Base-by-base conservation (phyloP, 306 rosid genomes). In the Rosa chinensis region DNA sequence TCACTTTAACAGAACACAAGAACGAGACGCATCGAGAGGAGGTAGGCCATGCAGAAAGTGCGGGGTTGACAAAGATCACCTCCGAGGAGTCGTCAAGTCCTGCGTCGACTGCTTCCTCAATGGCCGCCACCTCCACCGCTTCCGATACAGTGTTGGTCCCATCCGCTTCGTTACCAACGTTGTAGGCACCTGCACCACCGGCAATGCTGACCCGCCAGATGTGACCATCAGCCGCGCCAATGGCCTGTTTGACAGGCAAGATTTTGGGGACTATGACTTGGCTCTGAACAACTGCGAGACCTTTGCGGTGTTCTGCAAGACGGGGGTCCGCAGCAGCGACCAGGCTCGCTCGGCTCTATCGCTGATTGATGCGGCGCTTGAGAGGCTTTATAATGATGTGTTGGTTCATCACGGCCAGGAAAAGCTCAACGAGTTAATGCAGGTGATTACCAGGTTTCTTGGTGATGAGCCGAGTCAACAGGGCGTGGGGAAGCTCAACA, bases 21-120 rank as follows among this genome's bases (percentile, higher is more conserved):
- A n/a, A n/a, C n/a, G n/a, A n/a, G n/a, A n/a, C n/a, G n/a, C n/a
- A n/a, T n/a, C n/a, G n/a, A n/a, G n/a, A n/a, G n/a, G n/a, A n/a
- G n/a, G n/a, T n/a, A 2, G 13, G 35, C 39, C 53, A 58, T 76
- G 79, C 45, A 28, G 2, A 28, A 44, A 14, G 7, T 78, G 75
- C 44, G 10, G 40, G 3, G 17, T 39, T 25, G 44, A 53, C 21
- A 55, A 32, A 42, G 14, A 16, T 12, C 18, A 16, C 7, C 25
- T 28, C 6, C 45, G 47, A 40, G 81, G 81, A 55, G 75, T 78
- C 4, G 56, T 53, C 13, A 78, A 55, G 28, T 12, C 68, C 55
- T 78, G 81, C 68, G n/a, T 78, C 10, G 45, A 53, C 40, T 78
- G 81, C 75, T 78, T 78, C 59, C 81, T 78, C 23, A 42, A 55